Evolutionary conservation across 257 asterid species (phyloP).

Genomic region (Vinca minor): DNA sequence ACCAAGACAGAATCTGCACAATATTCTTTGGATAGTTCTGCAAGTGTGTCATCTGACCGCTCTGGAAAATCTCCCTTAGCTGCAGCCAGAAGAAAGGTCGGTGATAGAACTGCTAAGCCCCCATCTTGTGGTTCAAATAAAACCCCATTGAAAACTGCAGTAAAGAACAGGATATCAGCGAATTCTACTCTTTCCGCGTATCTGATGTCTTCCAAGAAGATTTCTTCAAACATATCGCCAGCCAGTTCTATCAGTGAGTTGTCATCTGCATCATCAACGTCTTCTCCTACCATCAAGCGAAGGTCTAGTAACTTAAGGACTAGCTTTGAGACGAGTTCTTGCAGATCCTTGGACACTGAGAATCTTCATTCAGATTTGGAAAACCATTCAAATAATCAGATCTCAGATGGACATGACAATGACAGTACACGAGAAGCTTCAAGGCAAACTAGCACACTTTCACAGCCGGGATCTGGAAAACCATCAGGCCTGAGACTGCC

Average conservation of each 20-base stretch:
- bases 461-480: conserved; percentile 43
- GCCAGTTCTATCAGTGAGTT: conserved; percentile 92
- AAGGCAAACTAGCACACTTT: conserved; percentile 24
- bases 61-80: conserved; percentile 33
- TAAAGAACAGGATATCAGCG: conserved; percentile 36
- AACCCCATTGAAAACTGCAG: conserved; percentile 43
- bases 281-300: conserved; percentile 50
- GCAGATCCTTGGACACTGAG: conserved; percentile 42
- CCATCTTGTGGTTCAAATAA: conserved; percentile 44
- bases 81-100: conserved; percentile 47
- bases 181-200: conserved; percentile 44
- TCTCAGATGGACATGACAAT: conserved; percentile 26
- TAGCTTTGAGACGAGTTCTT: conserved; percentile 53
- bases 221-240: conserved; percentile 63
- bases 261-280: conserved; percentile 81
- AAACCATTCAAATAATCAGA: conserved; percentile 27
- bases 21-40: conserved; percentile 55
- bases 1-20: conserved; percentile 38
- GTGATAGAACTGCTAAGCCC: conserved; percentile 26
- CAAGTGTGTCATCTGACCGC: conserved; percentile 37
- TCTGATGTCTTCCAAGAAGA: conserved; percentile 51
- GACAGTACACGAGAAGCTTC: conserved; percentile 34
- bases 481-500: conserved; percentile 93
- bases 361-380: conserved; percentile 23
- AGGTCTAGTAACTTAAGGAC: conserved; percentile 45